Evolutionary conservation across 352 stramenopile genomes (phyloP), one percentile per base, ranked within the genome.

Genomic region (Poterioochromonas sp.): DNA sequence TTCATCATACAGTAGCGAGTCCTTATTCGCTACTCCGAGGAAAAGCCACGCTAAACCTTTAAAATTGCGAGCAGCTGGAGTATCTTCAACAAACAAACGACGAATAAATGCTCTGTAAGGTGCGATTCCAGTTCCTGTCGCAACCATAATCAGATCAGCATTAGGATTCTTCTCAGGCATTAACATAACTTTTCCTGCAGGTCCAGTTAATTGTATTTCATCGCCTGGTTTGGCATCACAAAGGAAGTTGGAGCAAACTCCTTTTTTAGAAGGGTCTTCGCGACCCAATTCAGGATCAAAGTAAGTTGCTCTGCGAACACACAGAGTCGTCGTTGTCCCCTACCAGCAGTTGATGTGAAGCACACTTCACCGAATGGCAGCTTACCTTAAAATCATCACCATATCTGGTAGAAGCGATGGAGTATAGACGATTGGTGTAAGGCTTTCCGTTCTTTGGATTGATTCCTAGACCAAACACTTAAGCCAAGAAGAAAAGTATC

Each of bases 111-210:
- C 85, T 80, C 90, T 86, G 88, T 92, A 94, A 32, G 90, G 90
- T 41, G 90, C 88, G 84, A 94, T 94, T 77, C 90, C 90, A 41
- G 90, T 94, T 79, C 90, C 90, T 69, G 90, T 94, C 65, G 88
- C 90, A 83, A 94, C 87, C 90, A 94, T 94, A 83, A 94, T 94
- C 80, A 90, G 86, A 80, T 93, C 88, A 37, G 86, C 91, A 29
- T 85, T 86, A 40, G 88, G 87, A 79, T 91, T 86, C 26, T 85
- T 73, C 80, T 93, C 88, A 47, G 88, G 90, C 83, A 94, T 87
- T 58, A 94, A 85, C 88, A 85, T 85, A n/a, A 84, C 81, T 83
- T 94, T 94, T 78, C 90, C 90, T 22, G 87, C 86, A 39, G 90
- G 90, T 82, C 90, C 90, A 62, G 90, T 91, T 83, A 93, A 87